Conservation (phyloP, 2,329 filamentous ascomycete species). For the Calycina herbarum region DNA sequence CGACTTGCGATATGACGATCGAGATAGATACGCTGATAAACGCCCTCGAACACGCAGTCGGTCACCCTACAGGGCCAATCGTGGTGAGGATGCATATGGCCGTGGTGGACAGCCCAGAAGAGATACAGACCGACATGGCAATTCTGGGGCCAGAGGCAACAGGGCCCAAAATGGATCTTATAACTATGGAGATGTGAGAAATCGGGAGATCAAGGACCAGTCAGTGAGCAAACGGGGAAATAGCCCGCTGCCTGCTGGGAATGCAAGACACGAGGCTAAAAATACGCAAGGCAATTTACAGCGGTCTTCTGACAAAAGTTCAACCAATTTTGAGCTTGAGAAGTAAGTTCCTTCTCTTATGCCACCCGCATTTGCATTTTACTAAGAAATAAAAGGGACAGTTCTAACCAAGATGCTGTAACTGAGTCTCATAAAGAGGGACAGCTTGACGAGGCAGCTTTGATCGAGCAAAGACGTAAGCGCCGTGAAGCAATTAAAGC, state of each 20-base stretch:
- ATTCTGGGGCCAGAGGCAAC: constrained; percentile 16
- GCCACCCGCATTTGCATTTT: constrained; percentile 18
- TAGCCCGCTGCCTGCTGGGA: constrained; percentile 58
- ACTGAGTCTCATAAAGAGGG: constrained; percentile 52
- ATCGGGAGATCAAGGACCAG: constrained; percentile 54
- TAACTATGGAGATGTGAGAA: constrained; percentile 45
- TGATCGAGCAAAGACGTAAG: constrained; percentile 82
- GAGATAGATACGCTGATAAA: constrained; percentile 53
- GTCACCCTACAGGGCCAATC: constrained; percentile 47
- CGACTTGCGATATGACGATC: constrained; percentile 49
- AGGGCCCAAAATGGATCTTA: constrained; percentile 32
- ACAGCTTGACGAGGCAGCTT: constrained; percentile 74
- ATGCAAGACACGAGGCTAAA: constrained; percentile 67
- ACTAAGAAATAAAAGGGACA: constrained; percentile 17
- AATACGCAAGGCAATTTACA: constrained; percentile 60
- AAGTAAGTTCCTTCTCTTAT: constrained; percentile 36
- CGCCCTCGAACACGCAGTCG: constrained; percentile 50
- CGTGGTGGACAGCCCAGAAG: constrained; percentile 25
- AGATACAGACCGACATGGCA: constrained; percentile 24
- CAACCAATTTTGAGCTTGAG: constrained; percentile 41
- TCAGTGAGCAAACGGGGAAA: constrained; percentile 65
- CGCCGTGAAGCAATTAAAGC: constrained; percentile 82
- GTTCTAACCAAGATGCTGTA: constrained; percentile 38
- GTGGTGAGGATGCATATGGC: constrained; percentile 20
- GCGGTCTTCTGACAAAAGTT: constrained; percentile 45